Percentiles rank a stretch among this genome's conserved stretches.
phyloP scores from a whole-genome alignment of 2,329 filamentous ascomycete species.

The Mariannaea elegans region DNA sequence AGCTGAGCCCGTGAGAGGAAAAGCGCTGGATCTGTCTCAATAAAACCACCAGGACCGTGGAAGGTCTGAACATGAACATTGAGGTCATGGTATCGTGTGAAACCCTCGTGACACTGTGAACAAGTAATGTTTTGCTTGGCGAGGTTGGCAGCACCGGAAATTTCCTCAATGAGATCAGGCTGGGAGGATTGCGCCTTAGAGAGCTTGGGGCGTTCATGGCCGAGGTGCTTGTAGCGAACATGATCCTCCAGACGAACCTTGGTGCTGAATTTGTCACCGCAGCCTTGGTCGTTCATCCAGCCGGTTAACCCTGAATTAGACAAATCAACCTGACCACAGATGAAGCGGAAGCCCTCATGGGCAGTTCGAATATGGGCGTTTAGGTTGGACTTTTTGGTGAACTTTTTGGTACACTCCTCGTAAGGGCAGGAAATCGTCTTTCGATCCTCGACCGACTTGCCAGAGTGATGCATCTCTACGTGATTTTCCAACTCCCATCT shows the following conservation, averaged over 20 bases:
- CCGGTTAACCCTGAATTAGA: constrained; percentile 62
- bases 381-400: constrained; percentile 86
- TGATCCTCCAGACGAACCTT: constrained; percentile 86
- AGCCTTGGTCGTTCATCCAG: constrained; percentile 75
- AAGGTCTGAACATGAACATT: constrained; percentile 54
- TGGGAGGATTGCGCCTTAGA: constrained; percentile 30
- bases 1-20: constrained; percentile 36
- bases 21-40: constrained; percentile 31
- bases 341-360: constrained; percentile 79
- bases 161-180: constrained; percentile 51
- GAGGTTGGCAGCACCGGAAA: constrained; percentile 52
- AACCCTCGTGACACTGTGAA: constrained; percentile 55
- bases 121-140: constrained; percentile 56
- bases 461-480: constrained; percentile 79
- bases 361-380: constrained; percentile 80
- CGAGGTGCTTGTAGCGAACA: constrained; percentile 82
- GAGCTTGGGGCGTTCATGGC: constrained; percentile 56
- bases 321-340: constrained; percentile 78
- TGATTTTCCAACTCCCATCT: constrained; percentile 77
- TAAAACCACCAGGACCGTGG: constrained; percentile 21
- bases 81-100: constrained; percentile 61
- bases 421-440: constrained; percentile 74
- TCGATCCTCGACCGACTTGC: constrained; percentile 67
- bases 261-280: constrained; percentile 77
- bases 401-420: constrained; percentile 75